A percentile compares a stretch with the other conserved stretches of the same genome.
phyloP scores from a whole-genome alignment of 2,329 filamentous ascomycete species.

The Tolypocladium endophyticum region DNA sequence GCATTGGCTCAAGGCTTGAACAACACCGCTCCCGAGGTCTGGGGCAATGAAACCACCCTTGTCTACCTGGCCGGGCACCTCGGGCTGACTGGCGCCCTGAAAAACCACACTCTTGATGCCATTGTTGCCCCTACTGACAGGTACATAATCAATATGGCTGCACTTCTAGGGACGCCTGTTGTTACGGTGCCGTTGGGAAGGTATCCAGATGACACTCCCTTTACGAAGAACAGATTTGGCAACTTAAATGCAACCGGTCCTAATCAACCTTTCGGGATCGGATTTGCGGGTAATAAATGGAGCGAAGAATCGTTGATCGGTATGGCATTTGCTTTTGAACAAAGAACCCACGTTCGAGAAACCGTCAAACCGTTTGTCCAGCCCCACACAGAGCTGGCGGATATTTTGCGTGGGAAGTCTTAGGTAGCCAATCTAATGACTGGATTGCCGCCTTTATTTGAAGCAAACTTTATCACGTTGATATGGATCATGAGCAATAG shows the following conservation, averaged over 20 bases:
- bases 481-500: too few relatives aligned
- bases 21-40: not conserved
- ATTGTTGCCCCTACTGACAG: not conserved
- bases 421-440: too few relatives aligned
- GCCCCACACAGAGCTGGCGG: constrained; percentile 20
- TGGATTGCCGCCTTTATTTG: too few relatives aligned
- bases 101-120: not conserved
- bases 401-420: constrained; percentile 6
- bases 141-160: not conserved
- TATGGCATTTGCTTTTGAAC: constrained; percentile 59
- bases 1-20: constrained; percentile 26
- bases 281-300: constrained; percentile 49
- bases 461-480: too few relatives aligned
- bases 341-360: constrained; percentile 30
- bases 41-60: not conserved
- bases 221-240: constrained; percentile 33
- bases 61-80: not conserved
- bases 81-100: not conserved
- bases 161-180: constrained; percentile 37
- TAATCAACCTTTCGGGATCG: constrained; percentile 50
- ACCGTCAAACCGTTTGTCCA: constrained; percentile 15
- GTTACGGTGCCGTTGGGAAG: constrained; percentile 52
- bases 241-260: constrained; percentile 39
- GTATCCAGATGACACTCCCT: constrained; percentile 38
- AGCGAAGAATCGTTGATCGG: constrained; percentile 51